Percentiles rank a stretch among this genome's conserved stretches.
Conservation (phyloP, 352 stramenopile genomes). For the Globisporangium spiculum region DNA sequence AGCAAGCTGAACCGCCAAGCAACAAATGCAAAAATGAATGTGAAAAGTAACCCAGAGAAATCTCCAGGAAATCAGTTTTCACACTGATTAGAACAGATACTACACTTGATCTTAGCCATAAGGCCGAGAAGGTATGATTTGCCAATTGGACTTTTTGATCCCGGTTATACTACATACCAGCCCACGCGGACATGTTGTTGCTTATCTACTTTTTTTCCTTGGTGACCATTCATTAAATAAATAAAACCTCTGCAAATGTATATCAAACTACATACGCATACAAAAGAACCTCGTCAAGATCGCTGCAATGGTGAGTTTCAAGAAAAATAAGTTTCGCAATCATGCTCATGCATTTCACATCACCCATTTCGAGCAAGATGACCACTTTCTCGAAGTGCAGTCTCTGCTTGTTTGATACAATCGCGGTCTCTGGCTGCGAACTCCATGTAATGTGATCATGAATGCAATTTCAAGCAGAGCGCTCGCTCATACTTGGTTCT, state of each 20-base stretch:
- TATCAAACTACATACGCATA: too few relatives aligned
- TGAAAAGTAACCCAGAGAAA: constrained; percentile 64
- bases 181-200: background rate
- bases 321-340: too few relatives aligned
- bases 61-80: constrained; percentile 84
- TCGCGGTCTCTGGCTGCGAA: background rate
- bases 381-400: too few relatives aligned
- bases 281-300: too few relatives aligned
- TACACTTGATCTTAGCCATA: constrained; percentile 91
- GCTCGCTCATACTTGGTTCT: background rate
- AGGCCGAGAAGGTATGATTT: constrained; percentile 83
- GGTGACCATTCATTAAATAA: too few relatives aligned
- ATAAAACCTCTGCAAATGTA: too few relatives aligned
- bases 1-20: constrained; percentile 4
- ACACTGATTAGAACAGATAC: constrained; percentile 93
- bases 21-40: constrained; percentile 61
- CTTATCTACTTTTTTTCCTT: background rate
- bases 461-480: background rate
- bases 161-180: too few relatives aligned
- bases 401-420: too few relatives aligned
- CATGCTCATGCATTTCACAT: too few relatives aligned
- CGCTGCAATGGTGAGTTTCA: too few relatives aligned
- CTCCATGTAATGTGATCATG: background rate
- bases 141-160: too few relatives aligned
- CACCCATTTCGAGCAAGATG: too few relatives aligned